Percentiles rank a stretch among this genome's conserved stretches.
Conservation (phyloP, 2,329 filamentous ascomycete genomes). For the Lachnum nothofagi region DNA sequence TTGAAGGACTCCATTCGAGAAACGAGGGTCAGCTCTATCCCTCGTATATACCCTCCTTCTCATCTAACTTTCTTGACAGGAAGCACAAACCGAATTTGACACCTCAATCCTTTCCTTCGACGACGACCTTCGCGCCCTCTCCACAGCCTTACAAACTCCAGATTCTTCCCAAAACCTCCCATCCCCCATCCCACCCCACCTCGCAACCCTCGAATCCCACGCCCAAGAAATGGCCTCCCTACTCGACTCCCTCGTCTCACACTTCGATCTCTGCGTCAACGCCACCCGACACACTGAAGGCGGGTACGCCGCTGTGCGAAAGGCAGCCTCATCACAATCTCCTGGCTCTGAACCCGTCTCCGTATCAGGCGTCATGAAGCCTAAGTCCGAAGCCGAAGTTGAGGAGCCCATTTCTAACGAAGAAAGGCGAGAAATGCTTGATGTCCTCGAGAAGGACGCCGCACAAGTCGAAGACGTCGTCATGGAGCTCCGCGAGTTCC, state of each 20-base stretch:
- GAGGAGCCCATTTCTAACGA: slow-evolving; percentile 64
- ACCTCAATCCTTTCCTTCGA: slow-evolving; percentile 65
- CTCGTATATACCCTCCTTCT: not conserved
- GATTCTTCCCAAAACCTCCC: slow-evolving; percentile 24
- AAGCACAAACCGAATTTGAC: slow-evolving; percentile 67
- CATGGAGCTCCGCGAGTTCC: slow-evolving; percentile 66
- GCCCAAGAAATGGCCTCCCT: slow-evolving; percentile 78
- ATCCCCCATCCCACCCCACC: slow-evolving; percentile 41
- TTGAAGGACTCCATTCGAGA: slow-evolving; percentile 68
- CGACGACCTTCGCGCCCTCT: slow-evolving; percentile 63
- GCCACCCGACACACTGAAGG: slow-evolving; percentile 88
- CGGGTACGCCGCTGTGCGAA: slow-evolving; percentile 63
- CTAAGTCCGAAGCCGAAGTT: slow-evolving; percentile 49
- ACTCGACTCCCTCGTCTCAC: slow-evolving; percentile 72
- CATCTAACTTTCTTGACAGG: slow-evolving; percentile 35
- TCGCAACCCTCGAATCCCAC: slow-evolving; percentile 44
- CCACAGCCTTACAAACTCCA: slow-evolving; percentile 37
- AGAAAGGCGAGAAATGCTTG: slow-evolving; percentile 77
- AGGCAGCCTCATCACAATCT: slow-evolving; percentile 58
- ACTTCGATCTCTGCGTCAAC: slow-evolving; percentile 90
- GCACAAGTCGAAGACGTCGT: slow-evolving; percentile 62
- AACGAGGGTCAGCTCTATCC: slow-evolving; percentile 50
- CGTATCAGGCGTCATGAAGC: slow-evolving; percentile 59
- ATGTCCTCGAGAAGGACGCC: slow-evolving; percentile 69
- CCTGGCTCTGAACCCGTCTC: slow-evolving; percentile 48